Percentiles rank a stretch among this genome's conserved stretches.
Evolutionary conservation across 2,329 filamentous ascomycete genomes (phyloP).

Genomic region (Pseudogymnoascus sp.): DNA sequence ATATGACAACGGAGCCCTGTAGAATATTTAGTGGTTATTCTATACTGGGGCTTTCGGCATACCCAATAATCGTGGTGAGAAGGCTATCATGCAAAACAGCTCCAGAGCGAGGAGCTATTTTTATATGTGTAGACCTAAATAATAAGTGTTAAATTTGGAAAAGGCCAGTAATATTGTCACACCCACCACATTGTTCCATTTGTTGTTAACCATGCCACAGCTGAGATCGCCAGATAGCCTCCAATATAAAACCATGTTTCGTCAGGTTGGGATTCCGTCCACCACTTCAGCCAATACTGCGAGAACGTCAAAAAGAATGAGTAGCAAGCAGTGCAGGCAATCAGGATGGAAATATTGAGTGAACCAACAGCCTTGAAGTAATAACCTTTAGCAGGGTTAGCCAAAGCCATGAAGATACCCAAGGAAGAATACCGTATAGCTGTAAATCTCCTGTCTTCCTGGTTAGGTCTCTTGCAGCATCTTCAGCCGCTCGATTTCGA

Average conservation of each 20-base stretch:
- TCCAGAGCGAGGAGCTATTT: constrained; percentile 34
- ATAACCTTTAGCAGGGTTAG: constrained; percentile 8
- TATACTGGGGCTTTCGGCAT: constrained; percentile 14
- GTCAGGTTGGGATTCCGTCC: constrained; percentile 13
- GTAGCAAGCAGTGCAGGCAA: not conserved
- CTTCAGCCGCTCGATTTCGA: constrained; percentile 14
- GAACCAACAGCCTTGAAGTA: not conserved
- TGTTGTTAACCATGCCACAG: constrained; percentile 33
- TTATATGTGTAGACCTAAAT: constrained; percentile 29
- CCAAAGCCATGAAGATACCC: not conserved
- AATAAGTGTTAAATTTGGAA: not conserved
- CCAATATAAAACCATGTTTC: constrained; percentile 28
- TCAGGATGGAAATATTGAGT: constrained; percentile 8
- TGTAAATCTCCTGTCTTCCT: constrained; percentile 20
- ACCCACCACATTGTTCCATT: constrained; percentile 31
- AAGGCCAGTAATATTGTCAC: not conserved
- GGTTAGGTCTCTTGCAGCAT: constrained; percentile 20
- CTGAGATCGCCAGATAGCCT: constrained; percentile 31
- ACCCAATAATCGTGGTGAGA: constrained; percentile 27
- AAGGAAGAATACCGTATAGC: constrained; percentile 17
- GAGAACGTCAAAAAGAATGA: constrained; percentile 13
- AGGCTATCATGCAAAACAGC: constrained; percentile 27
- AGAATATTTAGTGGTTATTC: not conserved
- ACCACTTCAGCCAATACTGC: constrained; percentile 14
- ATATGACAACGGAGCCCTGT: constrained; percentile 34